phyloP scores from a whole-genome alignment of 108 stramenopile genomes.

The Skeletonema marinoi region DNA sequence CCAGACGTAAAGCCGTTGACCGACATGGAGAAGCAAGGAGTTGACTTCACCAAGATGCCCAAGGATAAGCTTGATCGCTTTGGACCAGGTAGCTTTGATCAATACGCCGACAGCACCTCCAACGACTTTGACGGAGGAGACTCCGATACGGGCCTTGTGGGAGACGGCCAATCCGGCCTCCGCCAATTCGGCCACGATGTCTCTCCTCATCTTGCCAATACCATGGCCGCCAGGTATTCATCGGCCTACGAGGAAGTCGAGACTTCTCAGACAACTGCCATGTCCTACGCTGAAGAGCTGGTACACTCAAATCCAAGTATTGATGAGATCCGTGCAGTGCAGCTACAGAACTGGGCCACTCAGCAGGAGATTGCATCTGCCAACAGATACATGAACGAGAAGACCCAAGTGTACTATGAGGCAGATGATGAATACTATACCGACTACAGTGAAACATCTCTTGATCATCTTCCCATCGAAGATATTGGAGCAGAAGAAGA shows the following conservation, averaged over 20 bases:
- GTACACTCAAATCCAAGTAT: constrained; percentile 45
- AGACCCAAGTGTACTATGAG: no score
- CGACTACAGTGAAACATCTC: constrained; percentile 16
- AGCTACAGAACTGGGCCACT: no score
- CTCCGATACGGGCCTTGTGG: no score
- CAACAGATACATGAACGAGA: no score
- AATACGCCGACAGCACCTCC: no score
- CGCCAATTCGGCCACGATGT: constrained; percentile 34
- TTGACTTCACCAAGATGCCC: constrained; percentile 57
- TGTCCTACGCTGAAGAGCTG: constrained; percentile 74
- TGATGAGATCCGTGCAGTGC: constrained; percentile 22
- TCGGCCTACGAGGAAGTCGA: constrained; percentile 7
- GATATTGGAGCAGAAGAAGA: neutral
- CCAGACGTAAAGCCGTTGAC: constrained; percentile 20
- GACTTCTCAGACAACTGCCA: constrained; percentile 58
- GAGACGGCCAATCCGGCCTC: no score
- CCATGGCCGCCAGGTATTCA: constrained; percentile 28
- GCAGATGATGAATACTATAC: neutral
- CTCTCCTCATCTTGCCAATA: neutral
- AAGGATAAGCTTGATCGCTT: no score
- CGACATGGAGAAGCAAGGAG: constrained; percentile 20
- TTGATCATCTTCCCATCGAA: constrained; percentile 3
- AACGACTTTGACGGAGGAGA: no score
- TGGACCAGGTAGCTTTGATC: no score
- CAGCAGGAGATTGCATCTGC: no score